Base-by-base conservation (phyloP, 164 flowering plant genomes). In the Macadamia integrifolia region DNA sequence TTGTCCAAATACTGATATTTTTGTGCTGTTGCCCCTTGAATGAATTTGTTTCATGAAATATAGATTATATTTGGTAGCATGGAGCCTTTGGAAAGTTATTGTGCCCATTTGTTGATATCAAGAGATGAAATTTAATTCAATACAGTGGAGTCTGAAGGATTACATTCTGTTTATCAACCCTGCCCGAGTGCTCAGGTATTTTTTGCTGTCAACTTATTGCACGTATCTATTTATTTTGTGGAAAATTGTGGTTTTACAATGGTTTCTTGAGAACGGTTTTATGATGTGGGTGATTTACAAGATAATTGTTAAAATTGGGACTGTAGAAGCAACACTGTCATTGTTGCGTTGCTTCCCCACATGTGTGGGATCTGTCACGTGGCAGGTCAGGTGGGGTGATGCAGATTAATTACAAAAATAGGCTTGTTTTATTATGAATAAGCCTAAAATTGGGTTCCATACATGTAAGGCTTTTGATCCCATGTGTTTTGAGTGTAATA, bases 1-100 rank as follows among this genome's bases (percentile, higher is more conserved):
- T 32, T 64, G 61, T 68, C n/a, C 0, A 17, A 31, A 48, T 53
- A 18, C 6, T 5, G 10, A 6, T 1, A 35, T 1, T 59, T 60
- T 53, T 60, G 30, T 69, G 3, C 46, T 30, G 0, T 64, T 70
- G 58, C 62, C 62, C 60, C 31, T 72, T 56, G 23, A 55, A 67
- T 74, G 59, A 74, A 63, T 42, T 61, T 66, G 28, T 9, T 42
- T 15, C 64, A 69, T 62, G 23, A 65, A 72, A 58, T 75, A 75
- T 88, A 93, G 98, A 91, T 91, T 76, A 86, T 90, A 70, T 93
- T 85, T 80, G 97, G 96, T 72, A 76, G 87, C 73, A 68, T 71
- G 70, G 94, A 87, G 64, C 88, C 98, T 63, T 75, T 90, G 68
- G 98, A 93, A 75, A 83, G 96, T 84, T 93, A 93, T 73, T 88